Base-by-base conservation (phyloP, 768 basidiomycete species). In the Trametes meyenii region DNA sequence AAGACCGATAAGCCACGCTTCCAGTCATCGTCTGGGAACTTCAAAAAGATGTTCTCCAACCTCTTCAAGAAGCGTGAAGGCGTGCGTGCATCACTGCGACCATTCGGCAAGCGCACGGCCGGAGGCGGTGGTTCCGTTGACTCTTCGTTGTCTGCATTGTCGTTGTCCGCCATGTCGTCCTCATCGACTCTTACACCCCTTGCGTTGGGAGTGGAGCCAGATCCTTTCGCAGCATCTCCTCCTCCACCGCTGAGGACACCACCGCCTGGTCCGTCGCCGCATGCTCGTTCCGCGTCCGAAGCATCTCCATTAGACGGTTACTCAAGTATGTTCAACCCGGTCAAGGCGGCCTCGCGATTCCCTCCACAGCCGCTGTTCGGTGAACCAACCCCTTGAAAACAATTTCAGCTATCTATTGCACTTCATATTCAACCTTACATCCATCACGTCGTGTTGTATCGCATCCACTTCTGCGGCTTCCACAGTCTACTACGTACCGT, bases 11-110 rank as follows among this genome's bases (percentile, higher is more conserved):
- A 64, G 38, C 23, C 54, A 1, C 54, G 58, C 19, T 64, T 64
- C 54, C 62, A 49, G 14, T 29, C 48, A 4, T 42, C 62, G 2
- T 60, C 62, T 11, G 62, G 58, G 21, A 64, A 64, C 48, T 26
- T 64, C 49, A 64, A 64, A 58, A 59, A 60, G 54, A 60, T 64
- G 54, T 64, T 64, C 54, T 45, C 62, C 40, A 64, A 64, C 48
- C 54, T 64, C 3, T 64, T 64, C 48, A 64, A 64, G 56, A 59
- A 60, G 13, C 58, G 58, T 24, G 62, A 64, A 12, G 50, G 55
- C 12, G 10, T 36, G 23, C 50, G 49, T n/a, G 50, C 24, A 42
- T 61, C 60, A 3, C 3, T 55, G 21, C 56, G 62, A 17, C 33
- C 57, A 3, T 64, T 58, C 39, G 51, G 36, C 5, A 55, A 50